Conservation (phyloP, 2,329 filamentous ascomycete genomes). For the Colletotrichum limetticola region DNA sequence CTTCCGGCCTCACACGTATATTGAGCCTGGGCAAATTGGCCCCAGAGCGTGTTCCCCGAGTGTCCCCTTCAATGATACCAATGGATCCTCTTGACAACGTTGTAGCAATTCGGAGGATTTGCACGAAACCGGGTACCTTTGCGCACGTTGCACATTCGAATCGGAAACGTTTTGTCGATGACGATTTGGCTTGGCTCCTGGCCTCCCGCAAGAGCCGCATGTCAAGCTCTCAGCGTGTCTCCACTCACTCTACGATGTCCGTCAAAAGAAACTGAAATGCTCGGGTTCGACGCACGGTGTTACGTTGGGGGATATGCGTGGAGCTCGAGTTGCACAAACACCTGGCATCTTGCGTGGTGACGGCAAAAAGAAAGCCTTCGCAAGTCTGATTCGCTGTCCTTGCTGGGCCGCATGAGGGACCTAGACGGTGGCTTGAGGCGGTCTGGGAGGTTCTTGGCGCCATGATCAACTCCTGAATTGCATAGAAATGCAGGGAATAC, state of each 20-base stretch:
- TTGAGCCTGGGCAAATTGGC: not conserved
- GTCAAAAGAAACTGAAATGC: not conserved
- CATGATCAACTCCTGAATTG: not conserved
- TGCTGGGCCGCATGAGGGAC: not conserved
- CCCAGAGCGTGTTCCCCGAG: not conserved
- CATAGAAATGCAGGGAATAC: not conserved
- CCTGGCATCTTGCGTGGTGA: not conserved
- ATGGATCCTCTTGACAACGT: not conserved
- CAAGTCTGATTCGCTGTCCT: not conserved
- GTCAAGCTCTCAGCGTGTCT: not conserved
- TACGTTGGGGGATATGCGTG: not conserved
- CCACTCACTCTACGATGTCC: not conserved
- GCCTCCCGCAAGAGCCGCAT: slow-evolving; percentile 14
- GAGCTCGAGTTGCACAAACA: not conserved
- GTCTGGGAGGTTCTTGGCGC: slow-evolving; percentile 3
- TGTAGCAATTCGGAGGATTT: not conserved
- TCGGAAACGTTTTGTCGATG: not conserved
- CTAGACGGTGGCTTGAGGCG: not conserved
- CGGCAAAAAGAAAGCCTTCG: slow-evolving; percentile 6
- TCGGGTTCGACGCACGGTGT: not conserved
- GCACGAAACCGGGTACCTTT: not conserved
- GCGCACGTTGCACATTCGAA: slow-evolving; percentile 4
- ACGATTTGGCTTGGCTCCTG: not conserved
- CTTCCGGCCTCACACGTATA: not conserved
- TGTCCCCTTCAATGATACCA: not conserved